phyloP scores from a whole-genome alignment of 345 rosid genomes.

The Populus deltoides region DNA sequence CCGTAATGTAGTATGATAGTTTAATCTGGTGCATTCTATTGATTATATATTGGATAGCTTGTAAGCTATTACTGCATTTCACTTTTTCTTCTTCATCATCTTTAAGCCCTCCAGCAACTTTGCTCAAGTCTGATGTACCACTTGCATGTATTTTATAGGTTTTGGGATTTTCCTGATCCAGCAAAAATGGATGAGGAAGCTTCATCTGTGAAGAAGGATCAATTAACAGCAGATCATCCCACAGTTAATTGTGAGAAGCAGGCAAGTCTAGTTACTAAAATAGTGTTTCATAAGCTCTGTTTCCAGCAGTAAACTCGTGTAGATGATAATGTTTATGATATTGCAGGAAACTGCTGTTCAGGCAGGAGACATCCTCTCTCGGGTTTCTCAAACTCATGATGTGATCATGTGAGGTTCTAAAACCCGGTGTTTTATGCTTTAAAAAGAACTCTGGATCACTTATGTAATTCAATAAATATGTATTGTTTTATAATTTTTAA shows the following conservation, averaged over 20 bases:
- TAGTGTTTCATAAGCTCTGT: slow-evolving; percentile 9
- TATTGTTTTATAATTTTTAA: neutral
- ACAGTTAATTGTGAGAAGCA: slow-evolving; percentile 61
- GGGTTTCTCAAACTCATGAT: slow-evolving; percentile 86
- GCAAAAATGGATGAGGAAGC: slow-evolving; percentile 33
- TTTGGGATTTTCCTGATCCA: slow-evolving; percentile 56
- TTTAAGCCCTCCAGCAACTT: neutral
- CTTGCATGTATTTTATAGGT: slow-evolving; percentile 33
- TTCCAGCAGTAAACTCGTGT: slow-evolving; percentile 4
- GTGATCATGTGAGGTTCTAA: slow-evolving; percentile 63
- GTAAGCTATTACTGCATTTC: neutral
- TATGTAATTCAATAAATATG: neutral
- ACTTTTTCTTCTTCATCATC: neutral
- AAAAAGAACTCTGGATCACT: neutral
- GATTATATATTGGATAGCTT: neutral
- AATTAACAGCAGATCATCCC: slow-evolving; percentile 42
- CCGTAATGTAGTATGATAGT: neutral
- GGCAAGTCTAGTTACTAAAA: slow-evolving; percentile 41
- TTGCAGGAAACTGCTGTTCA: slow-evolving; percentile 47
- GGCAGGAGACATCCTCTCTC: slow-evolving; percentile 76
- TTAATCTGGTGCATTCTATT: neutral
- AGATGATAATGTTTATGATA: slow-evolving; percentile 16
- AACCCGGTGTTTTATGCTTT: slow-evolving; percentile 11
- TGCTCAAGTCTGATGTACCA: neutral
- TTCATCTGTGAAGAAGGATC: slow-evolving; percentile 33